Evolutionary conservation across 768 basidiomycete species (phyloP).

Genomic region (Tricholomella constricta): DNA sequence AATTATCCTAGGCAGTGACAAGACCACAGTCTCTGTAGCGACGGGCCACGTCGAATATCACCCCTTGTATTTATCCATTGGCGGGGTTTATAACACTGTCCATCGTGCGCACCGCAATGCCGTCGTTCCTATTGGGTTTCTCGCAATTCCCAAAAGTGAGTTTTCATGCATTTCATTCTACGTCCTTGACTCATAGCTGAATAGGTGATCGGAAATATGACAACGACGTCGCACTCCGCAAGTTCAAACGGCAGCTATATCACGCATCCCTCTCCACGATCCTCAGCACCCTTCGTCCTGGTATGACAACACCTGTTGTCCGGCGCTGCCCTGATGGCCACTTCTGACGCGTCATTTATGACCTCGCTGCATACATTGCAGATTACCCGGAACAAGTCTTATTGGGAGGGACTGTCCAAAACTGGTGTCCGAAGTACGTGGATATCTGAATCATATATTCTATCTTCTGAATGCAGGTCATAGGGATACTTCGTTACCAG

Average conservation of each 20-base stretch:
- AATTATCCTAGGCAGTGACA: conserved; percentile 28
- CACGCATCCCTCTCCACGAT: conserved; percentile 28
- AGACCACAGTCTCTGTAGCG: conserved; percentile 27
- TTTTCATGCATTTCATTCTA: background rate
- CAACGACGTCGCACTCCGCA: conserved; percentile 20
- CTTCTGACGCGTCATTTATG: conserved; percentile 27
- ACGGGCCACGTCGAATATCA: conserved; percentile 20
- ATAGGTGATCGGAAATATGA: conserved; percentile 7
- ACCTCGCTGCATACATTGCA: conserved; percentile 35
- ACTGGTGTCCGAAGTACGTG: conserved; percentile 32
- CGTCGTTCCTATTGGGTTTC: conserved; percentile 15
- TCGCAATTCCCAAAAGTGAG: conserved; percentile 28
- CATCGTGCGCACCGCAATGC: conserved; percentile 16
- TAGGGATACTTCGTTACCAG: conserved; percentile 17
- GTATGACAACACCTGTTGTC: conserved; percentile 31
- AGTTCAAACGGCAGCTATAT: conserved; percentile 31
- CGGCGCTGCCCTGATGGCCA: conserved; percentile 30
- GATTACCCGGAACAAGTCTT: conserved; percentile 40
- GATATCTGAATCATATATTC: conserved; percentile 2
- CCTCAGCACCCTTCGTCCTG: conserved; percentile 20
- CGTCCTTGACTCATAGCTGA: background rate
- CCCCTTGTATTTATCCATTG: conserved; percentile 11
- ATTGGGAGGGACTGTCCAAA: conserved; percentile 32
- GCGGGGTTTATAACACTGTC: conserved; percentile 7
- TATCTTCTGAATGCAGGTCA: conserved; percentile 15